These are phyloP conservation scores for Colletotrichum siamense DNA, from an alignment of 2,329 filamentous ascomycete genomes.

Conservation along the genomic window DNA sequence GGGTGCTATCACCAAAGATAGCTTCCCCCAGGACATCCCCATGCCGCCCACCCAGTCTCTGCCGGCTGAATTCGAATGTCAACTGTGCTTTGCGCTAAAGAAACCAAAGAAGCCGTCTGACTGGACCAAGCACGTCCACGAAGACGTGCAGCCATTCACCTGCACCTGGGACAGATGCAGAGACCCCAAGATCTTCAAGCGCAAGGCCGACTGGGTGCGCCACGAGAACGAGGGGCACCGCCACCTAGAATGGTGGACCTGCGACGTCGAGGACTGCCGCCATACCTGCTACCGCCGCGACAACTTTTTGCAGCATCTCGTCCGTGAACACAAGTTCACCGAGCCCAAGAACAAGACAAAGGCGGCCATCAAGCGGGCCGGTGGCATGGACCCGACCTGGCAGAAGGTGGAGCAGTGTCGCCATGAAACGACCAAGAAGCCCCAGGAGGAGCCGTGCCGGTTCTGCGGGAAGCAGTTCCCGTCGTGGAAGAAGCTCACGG, in stretches of 20 bases:
- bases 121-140: slow-evolving; percentile 96
- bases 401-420: slow-evolving; percentile 80
- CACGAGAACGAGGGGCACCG: slow-evolving; percentile 93
- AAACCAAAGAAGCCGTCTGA: slow-evolving; percentile 91
- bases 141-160: slow-evolving; percentile 91
- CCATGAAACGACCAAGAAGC: slow-evolving; percentile 67
- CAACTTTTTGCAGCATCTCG: slow-evolving; percentile 92
- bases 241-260: slow-evolving; percentile 90
- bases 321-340: slow-evolving; percentile 85
- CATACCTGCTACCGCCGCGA: slow-evolving; percentile 88
- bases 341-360: slow-evolving; percentile 84
- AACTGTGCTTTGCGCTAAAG: slow-evolving; percentile 84
- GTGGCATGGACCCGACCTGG: slow-evolving; percentile 71
- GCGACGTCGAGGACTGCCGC: slow-evolving; percentile 78
- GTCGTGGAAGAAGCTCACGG: slow-evolving; percentile 91
- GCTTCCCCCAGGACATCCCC: slow-evolving; percentile 82
- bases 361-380: slow-evolving; percentile 66
- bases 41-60: slow-evolving; percentile 78
- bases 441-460: slow-evolving; percentile 80
- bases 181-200: slow-evolving; percentile 90
- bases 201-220: slow-evolving; percentile 94
- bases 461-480: slow-evolving; percentile 84
- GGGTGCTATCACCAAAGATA: slow-evolving; percentile 71
- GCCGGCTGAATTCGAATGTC: slow-evolving; percentile 89
- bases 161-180: slow-evolving; percentile 86